Evolutionary conservation across 148 eudicot genomes (phyloP).

Genomic region (Agrostemma githago): DNA sequence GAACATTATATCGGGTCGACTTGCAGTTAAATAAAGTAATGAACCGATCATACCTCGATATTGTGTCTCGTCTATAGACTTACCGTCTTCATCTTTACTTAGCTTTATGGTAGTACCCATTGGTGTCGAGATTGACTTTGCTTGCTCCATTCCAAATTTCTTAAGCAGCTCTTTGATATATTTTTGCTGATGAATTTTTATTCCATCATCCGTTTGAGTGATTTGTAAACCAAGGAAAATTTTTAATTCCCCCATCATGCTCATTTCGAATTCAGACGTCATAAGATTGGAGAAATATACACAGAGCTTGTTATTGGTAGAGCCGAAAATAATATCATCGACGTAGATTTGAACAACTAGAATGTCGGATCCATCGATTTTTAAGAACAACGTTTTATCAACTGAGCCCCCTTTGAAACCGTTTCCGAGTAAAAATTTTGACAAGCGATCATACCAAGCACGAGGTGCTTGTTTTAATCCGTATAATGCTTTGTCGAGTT

Average conservation of each 20-base stretch:
- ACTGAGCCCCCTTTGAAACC: too few relatives aligned
- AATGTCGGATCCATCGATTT: too few relatives aligned
- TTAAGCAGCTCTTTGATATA: not conserved
- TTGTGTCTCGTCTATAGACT: not conserved
- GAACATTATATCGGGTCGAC: slow-evolving; percentile 15
- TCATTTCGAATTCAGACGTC: not conserved
- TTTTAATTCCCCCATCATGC: not conserved
- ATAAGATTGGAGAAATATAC: not conserved
- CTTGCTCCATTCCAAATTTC: not conserved
- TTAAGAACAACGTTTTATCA: too few relatives aligned
- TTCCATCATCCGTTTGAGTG: not conserved
- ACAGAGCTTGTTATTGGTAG: not conserved
- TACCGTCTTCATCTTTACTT: slow-evolving; percentile 7
- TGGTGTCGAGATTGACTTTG: not conserved
- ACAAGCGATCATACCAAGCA: not conserved
- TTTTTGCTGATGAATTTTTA: not conserved
- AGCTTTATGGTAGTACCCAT: slow-evolving; percentile 2
- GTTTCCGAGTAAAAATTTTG: too few relatives aligned
- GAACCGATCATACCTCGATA: slow-evolving; percentile 14
- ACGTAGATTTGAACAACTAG: too few relatives aligned
- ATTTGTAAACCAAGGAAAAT: not conserved
- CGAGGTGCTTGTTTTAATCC: slow-evolving; percentile 8
- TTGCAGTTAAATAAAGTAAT: slow-evolving; percentile 9
- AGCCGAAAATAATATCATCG: too few relatives aligned
- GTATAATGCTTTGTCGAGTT: slow-evolving; percentile 3